Evolutionary conservation across 2,329 filamentous ascomycete genomes (phyloP).

Genomic region (Hypocrella siamensis): DNA sequence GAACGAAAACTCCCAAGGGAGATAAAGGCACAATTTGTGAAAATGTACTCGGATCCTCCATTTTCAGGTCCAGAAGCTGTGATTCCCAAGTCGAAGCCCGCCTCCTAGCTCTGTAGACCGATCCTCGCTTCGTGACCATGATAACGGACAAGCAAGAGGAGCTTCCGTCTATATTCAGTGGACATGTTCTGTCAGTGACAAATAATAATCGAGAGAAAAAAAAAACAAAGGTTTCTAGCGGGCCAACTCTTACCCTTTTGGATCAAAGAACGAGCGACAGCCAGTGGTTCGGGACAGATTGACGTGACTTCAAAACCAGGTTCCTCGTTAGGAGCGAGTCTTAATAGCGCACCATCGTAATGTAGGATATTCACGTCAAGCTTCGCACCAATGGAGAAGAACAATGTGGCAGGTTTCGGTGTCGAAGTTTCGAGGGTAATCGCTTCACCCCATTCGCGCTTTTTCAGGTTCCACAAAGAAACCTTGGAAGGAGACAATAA

Average conservation of each 20-base stretch:
- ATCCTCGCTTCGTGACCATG: constrained; percentile 1
- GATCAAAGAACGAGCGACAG: constrained; percentile 30
- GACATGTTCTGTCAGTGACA: too few relatives aligned
- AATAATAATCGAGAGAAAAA: too few relatives aligned
- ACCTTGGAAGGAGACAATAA: constrained; percentile 40
- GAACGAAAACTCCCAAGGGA: constrained; percentile 41
- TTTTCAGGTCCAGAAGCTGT: constrained; percentile 23
- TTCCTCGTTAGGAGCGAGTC: constrained; percentile 30
- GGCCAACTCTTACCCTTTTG: constrained; percentile 32
- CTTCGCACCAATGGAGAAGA: constrained; percentile 33
- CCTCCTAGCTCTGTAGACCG: constrained; percentile 1
- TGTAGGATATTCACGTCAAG: constrained; percentile 45
- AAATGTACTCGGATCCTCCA: constrained; percentile 30
- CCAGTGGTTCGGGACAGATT: constrained; percentile 36
- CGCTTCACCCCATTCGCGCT: constrained; percentile 39
- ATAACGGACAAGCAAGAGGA: background rate
- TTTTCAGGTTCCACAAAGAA: constrained; percentile 45
- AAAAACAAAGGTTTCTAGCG: too few relatives aligned
- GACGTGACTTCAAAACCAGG: constrained; percentile 20
- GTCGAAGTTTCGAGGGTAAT: constrained; percentile 32
- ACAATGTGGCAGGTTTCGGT: constrained; percentile 45
- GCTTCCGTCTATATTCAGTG: background rate
- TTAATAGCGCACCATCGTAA: constrained; percentile 46
- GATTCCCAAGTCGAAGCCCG: constrained; percentile 32
- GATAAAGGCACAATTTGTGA: constrained; percentile 43